These are phyloP conservation scores for Sapria himalayana DNA, from an alignment of 345 rosid species.

Conservation along the genomic window DNA sequence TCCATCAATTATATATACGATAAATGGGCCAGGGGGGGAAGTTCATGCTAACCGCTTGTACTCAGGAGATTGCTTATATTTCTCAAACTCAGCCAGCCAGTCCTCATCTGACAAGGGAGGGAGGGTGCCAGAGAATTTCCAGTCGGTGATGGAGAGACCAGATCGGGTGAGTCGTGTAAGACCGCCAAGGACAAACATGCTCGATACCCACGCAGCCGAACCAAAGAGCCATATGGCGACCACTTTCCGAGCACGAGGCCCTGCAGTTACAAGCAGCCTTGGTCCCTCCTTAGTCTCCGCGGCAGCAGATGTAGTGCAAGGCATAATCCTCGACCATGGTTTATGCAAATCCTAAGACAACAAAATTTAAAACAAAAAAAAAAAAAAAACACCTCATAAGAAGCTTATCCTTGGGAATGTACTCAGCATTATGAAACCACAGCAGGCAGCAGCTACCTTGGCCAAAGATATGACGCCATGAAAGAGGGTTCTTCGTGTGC, in stretches of 20 bases:
- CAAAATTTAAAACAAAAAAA: no score
- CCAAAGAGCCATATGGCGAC: slow-evolving; percentile 92
- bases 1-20: no score
- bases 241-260: slow-evolving; percentile 61
- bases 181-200: slow-evolving; percentile 84
- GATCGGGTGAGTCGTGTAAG: slow-evolving; percentile 69
- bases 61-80: slow-evolving; percentile 73
- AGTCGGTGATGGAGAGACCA: slow-evolving; percentile 92
- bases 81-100: slow-evolving; percentile 67
- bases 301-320: slow-evolving; percentile 25
- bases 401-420: no score
- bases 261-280: slow-evolving; percentile 57
- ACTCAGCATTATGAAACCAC: no score
- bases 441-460: no score
- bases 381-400: no score
- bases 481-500: no score
- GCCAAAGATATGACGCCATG: no score
- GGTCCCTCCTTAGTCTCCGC: slow-evolving; percentile 40
- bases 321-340: slow-evolving; percentile 27
- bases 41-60: slow-evolving; percentile 37
- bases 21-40: no score
- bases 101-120: slow-evolving; percentile 75
- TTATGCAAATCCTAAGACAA: slow-evolving; percentile 26
- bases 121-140: slow-evolving; percentile 72
- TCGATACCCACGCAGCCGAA: slow-evolving; percentile 88